phyloP scores from a whole-genome alignment of 345 rosid genomes.

The Excoecaria agallocha region DNA sequence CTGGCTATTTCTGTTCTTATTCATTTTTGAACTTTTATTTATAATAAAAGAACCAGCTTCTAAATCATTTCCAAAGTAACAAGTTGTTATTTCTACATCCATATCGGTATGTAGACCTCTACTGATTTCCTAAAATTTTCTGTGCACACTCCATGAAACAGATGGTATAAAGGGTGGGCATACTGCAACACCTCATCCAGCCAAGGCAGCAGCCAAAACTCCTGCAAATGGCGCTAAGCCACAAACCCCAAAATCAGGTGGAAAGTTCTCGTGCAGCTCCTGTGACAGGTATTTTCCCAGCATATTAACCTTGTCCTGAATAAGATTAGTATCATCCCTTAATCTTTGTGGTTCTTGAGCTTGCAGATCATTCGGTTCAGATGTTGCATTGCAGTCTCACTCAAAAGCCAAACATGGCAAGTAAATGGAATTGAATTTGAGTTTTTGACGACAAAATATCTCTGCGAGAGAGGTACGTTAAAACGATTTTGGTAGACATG shows the following conservation, averaged over 20 bases:
- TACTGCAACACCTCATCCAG: slow-evolving; percentile 82
- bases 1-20: too few species aligned
- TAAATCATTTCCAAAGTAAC: too few species aligned
- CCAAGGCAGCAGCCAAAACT: slow-evolving; percentile 36
- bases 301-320: too few species aligned
- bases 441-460: not conserved
- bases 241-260: slow-evolving; percentile 66
- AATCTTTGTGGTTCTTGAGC: not conserved
- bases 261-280: slow-evolving; percentile 57
- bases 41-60: too few species aligned
- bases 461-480: not conserved
- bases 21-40: too few species aligned
- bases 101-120: too few species aligned
- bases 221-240: slow-evolving; percentile 37
- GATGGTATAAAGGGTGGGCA: slow-evolving; percentile 84
- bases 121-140: too few species aligned
- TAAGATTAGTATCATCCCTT: too few species aligned
- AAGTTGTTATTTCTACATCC: too few species aligned
- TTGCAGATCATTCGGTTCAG: slow-evolving; percentile 52
- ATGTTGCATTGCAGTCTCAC: slow-evolving; percentile 54
- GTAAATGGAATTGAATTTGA: slow-evolving; percentile 17
- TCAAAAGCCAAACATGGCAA: slow-evolving; percentile 65
- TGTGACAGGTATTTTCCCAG: slow-evolving; percentile 54
- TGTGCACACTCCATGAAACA: slow-evolving; percentile 8
- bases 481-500: slow-evolving; percentile 11